These are phyloP conservation scores for Fraxinus velutina DNA, from an alignment of 305 asterid species.

Conservation along the genomic window DNA sequence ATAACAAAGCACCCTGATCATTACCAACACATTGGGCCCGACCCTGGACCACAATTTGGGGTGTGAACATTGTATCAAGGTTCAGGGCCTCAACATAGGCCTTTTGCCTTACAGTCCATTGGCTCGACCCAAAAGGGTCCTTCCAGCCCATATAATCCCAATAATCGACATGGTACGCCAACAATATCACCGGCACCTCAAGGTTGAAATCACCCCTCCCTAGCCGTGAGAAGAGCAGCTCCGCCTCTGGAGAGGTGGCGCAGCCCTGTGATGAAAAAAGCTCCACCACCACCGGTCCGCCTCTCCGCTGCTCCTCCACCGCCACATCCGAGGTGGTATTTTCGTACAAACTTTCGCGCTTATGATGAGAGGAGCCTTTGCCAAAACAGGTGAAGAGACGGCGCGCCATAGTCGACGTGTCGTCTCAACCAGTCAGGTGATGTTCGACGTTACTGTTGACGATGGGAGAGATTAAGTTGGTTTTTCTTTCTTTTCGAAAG, in stretches of 20 bases:
- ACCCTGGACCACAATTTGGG: constrained; percentile 77
- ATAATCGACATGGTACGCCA: constrained; percentile 77
- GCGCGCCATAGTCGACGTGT: constrained; percentile 58
- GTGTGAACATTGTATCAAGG: constrained; percentile 80
- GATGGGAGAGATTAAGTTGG: neutral
- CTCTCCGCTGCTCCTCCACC: constrained; percentile 58
- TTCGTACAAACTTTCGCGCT: constrained; percentile 5
- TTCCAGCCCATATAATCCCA: constrained; percentile 96
- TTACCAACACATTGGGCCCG: constrained; percentile 57
- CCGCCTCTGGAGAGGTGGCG: constrained; percentile 84
- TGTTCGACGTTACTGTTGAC: neutral
- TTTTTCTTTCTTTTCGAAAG: neutral
- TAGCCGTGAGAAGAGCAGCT: constrained; percentile 70
- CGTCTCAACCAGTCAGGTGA: constrained; percentile 34
- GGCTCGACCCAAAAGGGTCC: constrained; percentile 70
- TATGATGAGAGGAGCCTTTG: constrained; percentile 27
- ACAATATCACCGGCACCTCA: constrained; percentile 54
- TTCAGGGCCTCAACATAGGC: constrained; percentile 66
- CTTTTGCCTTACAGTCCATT: constrained; percentile 89
- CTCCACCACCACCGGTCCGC: constrained; percentile 74
- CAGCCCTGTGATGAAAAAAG: constrained; percentile 92
- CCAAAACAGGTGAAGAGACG: constrained; percentile 73
- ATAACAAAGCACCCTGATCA: constrained; percentile 52
- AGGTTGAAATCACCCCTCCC: constrained; percentile 79
- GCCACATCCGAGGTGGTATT: constrained; percentile 44